Evolutionary conservation across 1,284 basidiomycete species (phyloP), one percentile per base, ranked within the genome.

Genomic region (Cronartium ribicola): DNA sequence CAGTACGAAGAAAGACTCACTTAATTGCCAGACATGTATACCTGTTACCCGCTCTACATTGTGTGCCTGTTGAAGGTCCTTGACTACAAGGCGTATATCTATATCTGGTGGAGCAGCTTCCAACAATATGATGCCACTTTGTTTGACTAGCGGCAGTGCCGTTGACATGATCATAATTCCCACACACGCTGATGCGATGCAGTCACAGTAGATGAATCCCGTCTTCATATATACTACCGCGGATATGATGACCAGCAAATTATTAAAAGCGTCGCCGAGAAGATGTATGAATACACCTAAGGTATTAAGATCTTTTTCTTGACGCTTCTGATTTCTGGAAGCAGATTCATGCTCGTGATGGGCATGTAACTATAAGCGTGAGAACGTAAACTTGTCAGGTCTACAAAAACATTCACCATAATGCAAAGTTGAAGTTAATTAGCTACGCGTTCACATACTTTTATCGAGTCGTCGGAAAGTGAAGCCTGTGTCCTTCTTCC

Each of bases 161-260:
- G 63, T 65, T 41, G 41, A n/a, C 17, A 65, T 22, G 17, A 65
- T 65, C 39, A 65, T 44, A 6, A 44, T n/a, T 5, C 39, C 40
- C 5, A 65, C 39, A 4, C 37, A 65, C 29, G 20, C 63, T 11
- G 63, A 65, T 37, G 63, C 63, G 36, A 65, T 65, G 39, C 29
- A 22, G 41, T 65, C 63, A 22, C 37, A 41, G 44, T 65, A 44
- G n/a, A 41, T 44, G 22, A 65, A 65, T 14, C 41, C 41, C 8
- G 63, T 65, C 39, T 65, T 65, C 39, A 43, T 41, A 29, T 65
- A 65, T n/a, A 65, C 20, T 40, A 17, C 7, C n/a, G 63, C 63
- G 5, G 63, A 65, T 37, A 41, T 11, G 39, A 65, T 41, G 8
- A 65, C 39, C 40, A 65, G 20, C 0, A 65, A n/a, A 44, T 41